Evolutionary conservation across 2,329 filamentous ascomycete genomes (phyloP).

Genomic region (Stagonosporopsis vannaccii): DNA sequence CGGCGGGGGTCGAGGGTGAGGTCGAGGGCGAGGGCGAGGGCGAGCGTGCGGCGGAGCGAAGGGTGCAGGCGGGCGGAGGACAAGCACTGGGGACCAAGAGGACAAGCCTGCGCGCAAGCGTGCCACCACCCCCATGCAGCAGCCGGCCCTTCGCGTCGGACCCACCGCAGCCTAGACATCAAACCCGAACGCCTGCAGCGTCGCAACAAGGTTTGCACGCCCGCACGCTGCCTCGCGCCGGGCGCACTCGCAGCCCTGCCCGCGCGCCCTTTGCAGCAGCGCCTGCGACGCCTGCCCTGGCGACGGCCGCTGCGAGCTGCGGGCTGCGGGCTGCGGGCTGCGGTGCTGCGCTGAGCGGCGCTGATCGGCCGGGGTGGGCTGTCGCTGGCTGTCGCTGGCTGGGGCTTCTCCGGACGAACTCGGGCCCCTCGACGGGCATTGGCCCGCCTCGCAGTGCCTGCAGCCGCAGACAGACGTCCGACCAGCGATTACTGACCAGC

Average conservation of each 20-base stretch:
- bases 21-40: conserved; percentile 5
- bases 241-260: too few relatives aligned
- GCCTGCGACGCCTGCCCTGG: not conserved
- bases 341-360: not conserved
- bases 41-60: not conserved
- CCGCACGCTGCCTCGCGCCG: not conserved
- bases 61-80: not conserved
- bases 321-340: not conserved
- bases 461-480: not conserved
- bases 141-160: conserved; percentile 6
- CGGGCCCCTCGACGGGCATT: not conserved
- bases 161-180: conserved; percentile 4
- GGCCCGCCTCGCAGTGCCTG: not conserved
- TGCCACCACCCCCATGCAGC: not conserved
- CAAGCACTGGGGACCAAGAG: not conserved
- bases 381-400: not conserved
- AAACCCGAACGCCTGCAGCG: not conserved
- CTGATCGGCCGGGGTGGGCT: conserved; percentile 5
- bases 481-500: not conserved
- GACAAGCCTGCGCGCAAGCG: not conserved
- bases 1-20: not conserved
- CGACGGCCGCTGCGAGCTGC: not conserved
- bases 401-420: conserved; percentile 3
- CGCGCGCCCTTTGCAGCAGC: not conserved
- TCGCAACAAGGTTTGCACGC: not conserved